These are phyloP conservation scores for Peribolospora baueri DNA, from an alignment of 768 basidiomycete species.

Conservation along the genomic window DNA sequence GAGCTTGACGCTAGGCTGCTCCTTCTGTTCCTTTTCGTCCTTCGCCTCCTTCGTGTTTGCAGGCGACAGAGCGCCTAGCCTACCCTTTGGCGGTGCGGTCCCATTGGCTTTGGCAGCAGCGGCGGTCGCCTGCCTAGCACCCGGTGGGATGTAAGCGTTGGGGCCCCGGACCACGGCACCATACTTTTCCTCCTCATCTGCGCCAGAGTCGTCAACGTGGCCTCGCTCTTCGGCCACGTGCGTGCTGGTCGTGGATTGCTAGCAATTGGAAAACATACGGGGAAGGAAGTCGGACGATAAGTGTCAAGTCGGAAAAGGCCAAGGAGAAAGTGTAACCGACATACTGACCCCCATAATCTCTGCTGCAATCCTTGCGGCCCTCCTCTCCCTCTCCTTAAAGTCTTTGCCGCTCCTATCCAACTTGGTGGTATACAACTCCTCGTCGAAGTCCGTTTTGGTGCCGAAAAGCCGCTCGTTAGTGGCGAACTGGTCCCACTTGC, in stretches of 20 bases:
- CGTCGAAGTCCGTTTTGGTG: constrained; percentile 70
- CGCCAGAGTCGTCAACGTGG: constrained; percentile 39
- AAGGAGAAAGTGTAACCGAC: not conserved
- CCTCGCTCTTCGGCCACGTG: constrained; percentile 76
- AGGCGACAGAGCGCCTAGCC: not conserved
- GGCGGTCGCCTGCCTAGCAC: constrained; percentile 34
- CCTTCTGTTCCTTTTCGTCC: not conserved
- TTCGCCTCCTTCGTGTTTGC: too few species aligned
- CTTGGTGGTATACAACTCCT: constrained; percentile 83
- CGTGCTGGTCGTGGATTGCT: constrained; percentile 44
- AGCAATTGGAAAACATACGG: not conserved
- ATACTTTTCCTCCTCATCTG: constrained; percentile 96
- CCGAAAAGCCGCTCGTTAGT: constrained; percentile 85
- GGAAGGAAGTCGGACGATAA: not conserved
- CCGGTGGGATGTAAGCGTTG: constrained; percentile 85
- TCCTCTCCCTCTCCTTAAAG: constrained; percentile 65
- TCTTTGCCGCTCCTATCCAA: constrained; percentile 62
- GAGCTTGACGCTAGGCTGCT: not conserved
- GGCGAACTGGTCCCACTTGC: constrained; percentile 70
- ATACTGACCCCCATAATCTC: constrained; percentile 63
- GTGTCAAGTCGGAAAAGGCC: not conserved
- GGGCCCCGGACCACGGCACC: constrained; percentile 70
- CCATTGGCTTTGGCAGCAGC: constrained; percentile 1
- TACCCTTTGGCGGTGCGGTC: not conserved
- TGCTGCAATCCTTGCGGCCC: constrained; percentile 65